Conservation (phyloP, 2,329 filamentous ascomycete species). For the Colletotrichum musicola region DNA sequence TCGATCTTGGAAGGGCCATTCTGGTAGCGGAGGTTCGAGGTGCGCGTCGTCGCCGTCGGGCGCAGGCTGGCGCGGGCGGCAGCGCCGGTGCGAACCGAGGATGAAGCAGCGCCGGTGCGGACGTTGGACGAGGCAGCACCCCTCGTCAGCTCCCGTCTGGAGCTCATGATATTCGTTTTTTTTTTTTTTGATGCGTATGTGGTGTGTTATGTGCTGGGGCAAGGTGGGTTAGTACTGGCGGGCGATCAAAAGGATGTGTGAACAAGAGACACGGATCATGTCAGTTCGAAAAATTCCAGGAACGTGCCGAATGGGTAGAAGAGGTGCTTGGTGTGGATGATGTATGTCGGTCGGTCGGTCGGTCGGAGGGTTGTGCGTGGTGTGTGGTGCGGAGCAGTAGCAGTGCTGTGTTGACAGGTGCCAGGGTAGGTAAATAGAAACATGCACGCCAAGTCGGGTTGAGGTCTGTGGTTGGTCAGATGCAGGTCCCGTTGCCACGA, state of each 20-base stretch:
- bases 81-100: constrained; percentile 32
- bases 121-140: constrained; percentile 31
- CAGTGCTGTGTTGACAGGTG: constrained; percentile 29
- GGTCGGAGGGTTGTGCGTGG: constrained; percentile 8
- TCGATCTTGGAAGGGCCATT: constrained; percentile 44
- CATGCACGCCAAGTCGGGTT: constrained; percentile 27
- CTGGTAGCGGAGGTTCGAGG: constrained; percentile 39
- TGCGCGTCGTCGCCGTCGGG: constrained; percentile 30
- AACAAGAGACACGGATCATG: background rate
- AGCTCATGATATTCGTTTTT: constrained; percentile 27
- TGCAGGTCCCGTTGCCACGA: background rate
- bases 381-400: too few relatives aligned
- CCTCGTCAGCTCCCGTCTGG: constrained; percentile 41
- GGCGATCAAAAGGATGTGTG: background rate
- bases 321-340: constrained; percentile 5
- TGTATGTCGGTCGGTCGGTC: background rate
- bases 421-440: constrained; percentile 37
- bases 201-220: background rate
- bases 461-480: constrained; percentile 21
- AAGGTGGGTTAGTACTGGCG: background rate
- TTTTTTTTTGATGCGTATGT: background rate
- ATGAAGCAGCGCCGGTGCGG: constrained; percentile 8
- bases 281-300: constrained; percentile 6
- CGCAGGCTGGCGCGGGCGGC: constrained; percentile 30
- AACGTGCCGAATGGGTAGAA: background rate